Evolutionary conservation across 2,329 filamentous ascomycete species (phyloP), one percentile per base, ranked within the genome.

Genomic region (Colletotrichum caudatum): DNA sequence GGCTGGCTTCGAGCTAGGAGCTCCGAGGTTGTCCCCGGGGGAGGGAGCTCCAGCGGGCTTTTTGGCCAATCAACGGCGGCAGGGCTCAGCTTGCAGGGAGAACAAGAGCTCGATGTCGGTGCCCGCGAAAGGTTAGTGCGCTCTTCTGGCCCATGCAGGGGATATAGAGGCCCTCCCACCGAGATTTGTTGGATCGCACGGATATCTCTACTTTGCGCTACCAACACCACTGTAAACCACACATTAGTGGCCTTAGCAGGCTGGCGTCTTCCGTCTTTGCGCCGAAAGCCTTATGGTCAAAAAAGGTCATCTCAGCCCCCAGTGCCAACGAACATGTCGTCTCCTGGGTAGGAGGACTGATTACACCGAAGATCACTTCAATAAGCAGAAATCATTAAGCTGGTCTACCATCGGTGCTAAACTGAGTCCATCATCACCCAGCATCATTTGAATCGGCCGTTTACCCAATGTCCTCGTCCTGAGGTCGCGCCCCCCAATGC

Each of bases 351-450:
- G 14, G 8, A 20, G 5, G 7, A 58, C n/a, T 18, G 7, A 37
- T 26, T 26, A 26, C 8, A 14, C 56, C n/a, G 23, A 57, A n/a
- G 12, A 4, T 7, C 26, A n/a, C n/a, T 18, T 41, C 14, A 41
- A 39, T n/a, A 7, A 8, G 11, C 5, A 26, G n/a, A 48, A 23
- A 18, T 5, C 7, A 37, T 53, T 33, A 11, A 44, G 48, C 20
- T 16, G 29, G 12, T 50, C n/a, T 41, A 33, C 16, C 41, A 51
- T 64, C 58, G 51, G 41, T 51, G 41, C 37, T 64, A 35, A 53
- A 33, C 39, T 66, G 20, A 58, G 26, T 68, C 57, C 46, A 33
- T 44, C 64, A 29, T 53, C 44, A 35, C 50, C 39, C 37, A 64
- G 50, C 50, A 56, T 64, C 50, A 18, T 64, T 46, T 44, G 4